phyloP scores from a whole-genome alignment of 2,329 filamentous ascomycete species.

The Fusarium brachygibbosum region DNA sequence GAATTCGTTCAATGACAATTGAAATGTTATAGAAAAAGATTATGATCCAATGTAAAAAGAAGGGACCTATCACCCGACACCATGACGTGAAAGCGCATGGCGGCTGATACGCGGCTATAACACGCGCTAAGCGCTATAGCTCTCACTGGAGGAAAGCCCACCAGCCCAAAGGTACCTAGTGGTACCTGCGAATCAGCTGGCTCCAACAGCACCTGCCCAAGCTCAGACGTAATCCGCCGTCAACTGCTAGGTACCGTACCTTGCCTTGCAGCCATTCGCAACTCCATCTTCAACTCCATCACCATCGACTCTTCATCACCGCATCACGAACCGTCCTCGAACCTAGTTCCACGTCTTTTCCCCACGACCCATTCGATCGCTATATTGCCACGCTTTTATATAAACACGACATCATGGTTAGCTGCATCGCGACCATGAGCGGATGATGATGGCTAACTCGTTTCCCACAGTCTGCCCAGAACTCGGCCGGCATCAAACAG shows the following conservation, averaged over 20 bases:
- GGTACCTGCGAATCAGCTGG: constrained; percentile 36
- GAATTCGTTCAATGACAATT: neutral
- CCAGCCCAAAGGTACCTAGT: constrained; percentile 18
- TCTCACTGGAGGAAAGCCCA: constrained; percentile 13
- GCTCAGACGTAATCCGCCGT: constrained; percentile 44
- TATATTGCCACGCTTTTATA: neutral
- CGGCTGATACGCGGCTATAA: constrained; percentile 32
- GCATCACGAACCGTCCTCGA: constrained; percentile 18
- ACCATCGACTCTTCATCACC: constrained; percentile 34
- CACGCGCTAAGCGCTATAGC: constrained; percentile 34
- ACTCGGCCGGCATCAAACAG: constrained; percentile 98
- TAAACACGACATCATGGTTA: constrained; percentile 42
- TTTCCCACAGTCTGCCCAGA: constrained; percentile 86
- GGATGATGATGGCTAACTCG: constrained; percentile 46
- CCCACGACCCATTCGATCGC: neutral
- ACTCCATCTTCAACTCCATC: constrained; percentile 30
- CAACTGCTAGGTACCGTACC: constrained; percentile 33
- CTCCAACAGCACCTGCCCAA: constrained; percentile 32
- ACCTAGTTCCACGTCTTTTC: neutral
- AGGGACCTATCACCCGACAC: constrained; percentile 16
- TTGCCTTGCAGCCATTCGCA: constrained; percentile 38
- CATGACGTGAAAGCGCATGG: constrained; percentile 41
- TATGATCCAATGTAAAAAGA: constrained; percentile 30
- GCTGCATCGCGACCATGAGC: constrained; percentile 20
- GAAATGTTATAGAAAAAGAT: neutral